phyloP scores from a whole-genome alignment of 1,284 basidiomycete species.

The Neonothopanus nambi region DNA sequence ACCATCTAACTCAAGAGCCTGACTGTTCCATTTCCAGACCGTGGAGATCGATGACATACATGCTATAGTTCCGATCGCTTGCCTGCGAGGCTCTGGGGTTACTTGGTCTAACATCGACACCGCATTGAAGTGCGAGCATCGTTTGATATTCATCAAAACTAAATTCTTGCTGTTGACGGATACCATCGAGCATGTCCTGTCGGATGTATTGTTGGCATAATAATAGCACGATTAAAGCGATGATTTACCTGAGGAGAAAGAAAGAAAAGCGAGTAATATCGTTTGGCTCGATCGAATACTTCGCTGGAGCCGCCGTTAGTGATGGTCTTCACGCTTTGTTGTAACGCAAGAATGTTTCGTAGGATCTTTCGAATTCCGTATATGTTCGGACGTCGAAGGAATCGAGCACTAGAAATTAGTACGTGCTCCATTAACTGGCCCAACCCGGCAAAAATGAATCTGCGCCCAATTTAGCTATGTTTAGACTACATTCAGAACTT shows the following conservation, averaged over 20 bases:
- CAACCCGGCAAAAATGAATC: constrained; percentile 87
- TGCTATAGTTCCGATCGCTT: constrained; percentile 69
- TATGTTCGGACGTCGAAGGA: constrained; percentile 71
- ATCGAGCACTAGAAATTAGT: constrained; percentile 74
- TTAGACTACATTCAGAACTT: background rate
- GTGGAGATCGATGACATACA: constrained; percentile 82
- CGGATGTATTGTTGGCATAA: constrained; percentile 3
- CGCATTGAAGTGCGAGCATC: constrained; percentile 87
- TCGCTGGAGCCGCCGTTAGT: constrained; percentile 59
- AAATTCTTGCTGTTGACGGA: constrained; percentile 66
- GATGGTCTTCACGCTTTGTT: constrained; percentile 89
- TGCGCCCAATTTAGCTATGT: constrained; percentile 11
- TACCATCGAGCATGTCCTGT: constrained; percentile 74
- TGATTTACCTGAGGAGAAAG: constrained; percentile 68
- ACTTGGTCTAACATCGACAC: constrained; percentile 61
- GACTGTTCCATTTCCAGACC: constrained; percentile 68
- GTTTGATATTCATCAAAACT: constrained; percentile 89
- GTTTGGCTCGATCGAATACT: constrained; percentile 75
- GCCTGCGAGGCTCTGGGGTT: constrained; percentile 52
- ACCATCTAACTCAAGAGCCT: background rate
- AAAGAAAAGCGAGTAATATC: constrained; percentile 82
- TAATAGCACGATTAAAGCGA: constrained; percentile 1
- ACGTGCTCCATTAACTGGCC: constrained; percentile 86
- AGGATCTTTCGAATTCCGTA: constrained; percentile 88
- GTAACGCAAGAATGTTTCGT: constrained; percentile 89